A percentile compares a stretch with the other conserved stretches of the same genome.
phyloP scores from a whole-genome alignment of 257 asterid species.

The Ophiorrhiza pumila region DNA sequence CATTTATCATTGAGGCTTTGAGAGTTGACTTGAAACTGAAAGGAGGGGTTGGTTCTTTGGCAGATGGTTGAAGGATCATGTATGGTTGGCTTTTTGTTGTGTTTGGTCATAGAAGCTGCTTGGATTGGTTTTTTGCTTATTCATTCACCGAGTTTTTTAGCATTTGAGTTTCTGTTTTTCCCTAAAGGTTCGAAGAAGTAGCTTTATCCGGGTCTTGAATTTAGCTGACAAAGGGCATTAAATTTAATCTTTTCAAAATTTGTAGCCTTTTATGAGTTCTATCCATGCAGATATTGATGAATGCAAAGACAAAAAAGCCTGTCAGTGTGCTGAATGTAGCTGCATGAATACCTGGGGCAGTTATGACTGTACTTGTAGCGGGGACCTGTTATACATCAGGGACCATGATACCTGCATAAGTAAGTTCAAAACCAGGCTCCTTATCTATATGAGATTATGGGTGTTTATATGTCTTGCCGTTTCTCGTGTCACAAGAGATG shows the following conservation, averaged over 20 bases:
- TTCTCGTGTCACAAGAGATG: slow-evolving; percentile 7
- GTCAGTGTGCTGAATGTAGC: slow-evolving; percentile 82
- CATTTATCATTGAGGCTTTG: background rate
- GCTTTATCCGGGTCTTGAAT: background rate
- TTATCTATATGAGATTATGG: slow-evolving; percentile 11
- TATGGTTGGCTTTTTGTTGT: background rate
- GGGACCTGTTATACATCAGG: slow-evolving; percentile 62
- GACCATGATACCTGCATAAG: slow-evolving; percentile 94
- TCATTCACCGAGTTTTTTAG: background rate
- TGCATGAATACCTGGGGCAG: slow-evolving; percentile 89
- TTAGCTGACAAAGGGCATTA: background rate
- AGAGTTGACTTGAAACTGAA: background rate
- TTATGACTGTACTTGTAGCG: slow-evolving; percentile 70
- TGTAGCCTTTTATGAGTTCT: slow-evolving; percentile 11
- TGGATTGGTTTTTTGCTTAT: background rate
- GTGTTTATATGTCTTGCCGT: background rate
- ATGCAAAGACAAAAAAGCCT: slow-evolving; percentile 77
- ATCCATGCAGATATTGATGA: slow-evolving; percentile 58
- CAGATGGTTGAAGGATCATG: background rate
- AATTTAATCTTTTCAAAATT: background rate
- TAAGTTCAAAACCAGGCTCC: slow-evolving; percentile 27
- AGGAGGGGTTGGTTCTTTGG: background rate
- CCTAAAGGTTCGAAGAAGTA: background rate
- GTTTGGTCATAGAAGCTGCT: background rate
- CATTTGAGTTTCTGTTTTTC: too few relatives aligned